Base-by-base conservation (phyloP, 768 basidiomycete species). In the Rhizopogon sp. region DNA sequence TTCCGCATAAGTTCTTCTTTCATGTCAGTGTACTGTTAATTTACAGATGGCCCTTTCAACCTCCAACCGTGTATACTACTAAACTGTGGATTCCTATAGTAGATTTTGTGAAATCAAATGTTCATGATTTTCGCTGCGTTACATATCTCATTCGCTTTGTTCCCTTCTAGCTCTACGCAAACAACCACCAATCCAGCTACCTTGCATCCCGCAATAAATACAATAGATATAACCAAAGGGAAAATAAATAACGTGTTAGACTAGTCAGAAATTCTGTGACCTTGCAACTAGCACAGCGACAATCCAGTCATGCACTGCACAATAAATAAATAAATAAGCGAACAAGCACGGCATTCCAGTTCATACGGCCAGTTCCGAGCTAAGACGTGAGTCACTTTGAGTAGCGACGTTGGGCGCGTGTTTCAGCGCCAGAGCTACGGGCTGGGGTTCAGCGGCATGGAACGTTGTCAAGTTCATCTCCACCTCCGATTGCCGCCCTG, bases 11-110 rank as follows among this genome's bases (percentile, higher is more conserved):
- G 31, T 33, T 20, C 6, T 20, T 50, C n/a, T 29, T 39, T 4
- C 25, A 25, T 5, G 25, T 25, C 25, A 3, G 22, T 25, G 31
- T 52, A 31, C 33, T 31, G 49, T 42, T n/a, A 10, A n/a, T 50
- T 46, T 63, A 35, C 4, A 66, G 43, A 78, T 77, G 17, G 79
- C 76, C 22, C 82, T 85, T 60, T 86, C 83, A 4, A 78, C 82
- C 5, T 77, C 68, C 43, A 75, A 76, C 31, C 31, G 31, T 33
- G 31, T 33, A 33, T 33, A 33, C 8, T 33, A 33, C 31, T 33
- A 2, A 33, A 33, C 8, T 33, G 31, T 10, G 31, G 9, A 33
- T 33, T 33, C 3, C 8, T 33, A 9, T 33, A 33, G 10, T 33
- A 33, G 53, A 39, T 44, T 22, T 45, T 13, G 22, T 37, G 13